Percentiles rank a stretch among this genome's conserved stretches.
These are phyloP conservation scores for Camellia lanceoleosa DNA, from an alignment of 148 eudicot species.

Conservation along the genomic window DNA sequence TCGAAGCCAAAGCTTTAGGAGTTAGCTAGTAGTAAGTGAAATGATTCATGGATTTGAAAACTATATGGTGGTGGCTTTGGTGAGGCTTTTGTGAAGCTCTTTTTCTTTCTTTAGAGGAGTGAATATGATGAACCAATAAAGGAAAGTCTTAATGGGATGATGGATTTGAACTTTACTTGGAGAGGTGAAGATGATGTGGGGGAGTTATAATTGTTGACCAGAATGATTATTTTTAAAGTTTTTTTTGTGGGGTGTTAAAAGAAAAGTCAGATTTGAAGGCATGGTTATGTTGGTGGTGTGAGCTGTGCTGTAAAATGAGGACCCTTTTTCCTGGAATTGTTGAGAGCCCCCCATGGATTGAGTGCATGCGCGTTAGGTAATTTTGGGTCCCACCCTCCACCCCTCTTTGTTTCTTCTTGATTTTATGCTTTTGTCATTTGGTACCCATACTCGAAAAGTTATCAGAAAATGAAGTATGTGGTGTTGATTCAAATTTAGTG, in stretches of 20 bases:
- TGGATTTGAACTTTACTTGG: conserved; percentile 16
- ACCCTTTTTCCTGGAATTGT: conserved; percentile 22
- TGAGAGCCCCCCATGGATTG: conserved; percentile 22
- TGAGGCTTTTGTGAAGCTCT: conserved; percentile 7
- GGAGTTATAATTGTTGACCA: conserved; percentile 25
- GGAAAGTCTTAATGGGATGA: conserved; percentile 21
- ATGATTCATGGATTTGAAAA: conserved; percentile 23
- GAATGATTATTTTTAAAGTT: conserved; percentile 30
- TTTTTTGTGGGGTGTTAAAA: conserved; percentile 25
- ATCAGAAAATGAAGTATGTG: too few species aligned
- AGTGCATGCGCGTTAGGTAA: conserved; percentile 62
- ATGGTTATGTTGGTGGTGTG: conserved; percentile 35
- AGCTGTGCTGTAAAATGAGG: conserved; percentile 32
- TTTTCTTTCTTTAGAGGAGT: conserved; percentile 3
- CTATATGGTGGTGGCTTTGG: conserved; percentile 10
- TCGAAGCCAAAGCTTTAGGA: conserved; percentile 42
- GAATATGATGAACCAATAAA: conserved; percentile 32
- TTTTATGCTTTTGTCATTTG: not conserved
- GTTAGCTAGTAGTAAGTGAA: conserved; percentile 8
- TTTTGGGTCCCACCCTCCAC: conserved; percentile 42
- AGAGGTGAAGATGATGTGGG: conserved; percentile 18
- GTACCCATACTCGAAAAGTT: too few species aligned
- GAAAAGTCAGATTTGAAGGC: conserved; percentile 35
- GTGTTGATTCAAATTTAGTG: too few species aligned
- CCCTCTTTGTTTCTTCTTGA: conserved; percentile 12